Percentiles rank a stretch among this genome's conserved stretches.
Evolutionary conservation across 2,329 filamentous ascomycete genomes (phyloP).

Genomic region (Gaeumannomyces tritici): DNA sequence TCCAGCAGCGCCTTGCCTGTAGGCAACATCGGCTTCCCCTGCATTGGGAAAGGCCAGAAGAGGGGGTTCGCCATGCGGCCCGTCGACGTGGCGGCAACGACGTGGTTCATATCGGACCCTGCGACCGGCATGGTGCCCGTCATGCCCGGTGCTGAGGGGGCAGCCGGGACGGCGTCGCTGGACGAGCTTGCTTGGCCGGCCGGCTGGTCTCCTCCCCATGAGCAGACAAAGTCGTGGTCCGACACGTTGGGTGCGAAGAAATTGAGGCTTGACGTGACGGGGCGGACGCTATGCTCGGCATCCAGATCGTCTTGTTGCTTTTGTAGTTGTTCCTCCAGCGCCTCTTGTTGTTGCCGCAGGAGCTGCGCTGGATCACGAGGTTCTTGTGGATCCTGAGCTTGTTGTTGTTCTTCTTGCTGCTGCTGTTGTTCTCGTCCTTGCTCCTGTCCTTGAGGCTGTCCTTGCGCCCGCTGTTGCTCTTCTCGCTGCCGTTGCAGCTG

Average conservation of each 20-base stretch:
- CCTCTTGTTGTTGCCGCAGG: conserved; percentile 13
- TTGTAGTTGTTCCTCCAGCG: background rate
- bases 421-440: background rate
- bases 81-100: conserved; percentile 13
- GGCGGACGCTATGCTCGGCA: conserved; percentile 22
- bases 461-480: background rate
- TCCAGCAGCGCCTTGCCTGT: conserved; percentile 35
- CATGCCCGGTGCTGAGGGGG: background rate
- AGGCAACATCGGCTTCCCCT: conserved; percentile 44
- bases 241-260: conserved; percentile 44
- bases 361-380: too few species aligned
- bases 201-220: conserved; percentile 26
- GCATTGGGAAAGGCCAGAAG: conserved; percentile 54
- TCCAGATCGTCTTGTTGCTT: conserved; percentile 7
- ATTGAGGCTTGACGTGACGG: conserved; percentile 43
- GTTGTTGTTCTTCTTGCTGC: background rate
- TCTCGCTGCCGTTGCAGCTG: background rate
- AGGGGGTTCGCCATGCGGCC: conserved; percentile 40
- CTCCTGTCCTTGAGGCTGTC: background rate
- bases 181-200: conserved; percentile 2
- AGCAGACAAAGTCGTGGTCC: conserved; percentile 36
- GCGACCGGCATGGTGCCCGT: background rate
- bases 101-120: background rate
- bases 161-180: too few species aligned
- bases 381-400: background rate